These are phyloP conservation scores for Alternaria brassicicola DNA, from an alignment of 2,329 filamentous ascomycete genomes.

Conservation along the genomic window DNA sequence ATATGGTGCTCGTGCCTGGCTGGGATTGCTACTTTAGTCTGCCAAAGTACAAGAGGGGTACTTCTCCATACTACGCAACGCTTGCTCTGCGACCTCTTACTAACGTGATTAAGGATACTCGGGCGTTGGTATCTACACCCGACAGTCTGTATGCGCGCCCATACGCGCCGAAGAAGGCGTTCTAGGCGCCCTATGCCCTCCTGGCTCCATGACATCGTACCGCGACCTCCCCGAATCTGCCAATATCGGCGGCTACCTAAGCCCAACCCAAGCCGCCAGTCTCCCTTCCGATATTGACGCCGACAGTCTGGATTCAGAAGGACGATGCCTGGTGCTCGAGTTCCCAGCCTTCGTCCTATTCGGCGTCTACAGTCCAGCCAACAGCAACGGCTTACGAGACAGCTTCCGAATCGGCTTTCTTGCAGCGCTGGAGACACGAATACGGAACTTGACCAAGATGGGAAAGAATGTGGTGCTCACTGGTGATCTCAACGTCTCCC, in stretches of 20 bases:
- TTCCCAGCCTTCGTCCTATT: constrained; percentile 95
- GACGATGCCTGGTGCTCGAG: constrained; percentile 87
- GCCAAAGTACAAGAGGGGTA: constrained; percentile 91
- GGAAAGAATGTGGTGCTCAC: constrained; percentile 86
- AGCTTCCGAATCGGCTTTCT: constrained; percentile 84
- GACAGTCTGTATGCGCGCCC: constrained; percentile 82
- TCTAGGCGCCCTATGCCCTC: constrained; percentile 76
- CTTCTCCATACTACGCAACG: neutral
- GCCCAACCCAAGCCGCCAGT: constrained; percentile 67
- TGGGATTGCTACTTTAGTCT: constrained; percentile 98
- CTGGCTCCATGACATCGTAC: constrained; percentile 73
- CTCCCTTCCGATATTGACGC: constrained; percentile 64
- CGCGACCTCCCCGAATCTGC: constrained; percentile 74
- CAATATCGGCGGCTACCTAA: constrained; percentile 89
- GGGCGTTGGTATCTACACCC: constrained; percentile 92
- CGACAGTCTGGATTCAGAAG: constrained; percentile 81
- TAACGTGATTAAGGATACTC: constrained; percentile 73
- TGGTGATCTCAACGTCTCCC: constrained; percentile 85
- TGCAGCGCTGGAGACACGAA: constrained; percentile 76
- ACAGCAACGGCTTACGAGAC: constrained; percentile 80
- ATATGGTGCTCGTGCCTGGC: constrained; percentile 92
- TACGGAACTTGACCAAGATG: constrained; percentile 79
- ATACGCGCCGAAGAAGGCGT: constrained; percentile 95
- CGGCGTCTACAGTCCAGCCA: constrained; percentile 90
- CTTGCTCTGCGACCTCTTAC: constrained; percentile 10